These are phyloP conservation scores for Lachancea kluyveri DNA, from an alignment of 805 yeast genomes.

Conservation along the genomic window DNA sequence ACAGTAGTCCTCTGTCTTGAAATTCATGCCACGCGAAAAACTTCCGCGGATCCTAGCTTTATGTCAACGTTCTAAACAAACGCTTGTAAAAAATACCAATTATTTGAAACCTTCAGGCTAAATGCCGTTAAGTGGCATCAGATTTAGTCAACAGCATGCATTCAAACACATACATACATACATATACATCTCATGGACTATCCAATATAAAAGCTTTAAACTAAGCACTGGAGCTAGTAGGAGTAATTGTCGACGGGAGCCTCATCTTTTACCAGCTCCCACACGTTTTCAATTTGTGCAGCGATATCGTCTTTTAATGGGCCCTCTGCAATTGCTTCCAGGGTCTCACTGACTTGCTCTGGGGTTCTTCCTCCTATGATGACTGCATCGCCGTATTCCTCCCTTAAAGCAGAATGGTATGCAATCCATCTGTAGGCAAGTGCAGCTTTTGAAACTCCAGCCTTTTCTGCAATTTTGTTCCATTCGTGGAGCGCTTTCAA, in stretches of 20 bases:
- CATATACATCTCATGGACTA: too few species aligned
- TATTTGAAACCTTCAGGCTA: too few species aligned
- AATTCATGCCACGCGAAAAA: too few species aligned
- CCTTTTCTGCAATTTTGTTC: conserved; percentile 13
- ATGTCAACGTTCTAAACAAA: too few species aligned
- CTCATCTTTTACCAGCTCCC: conserved; percentile 16
- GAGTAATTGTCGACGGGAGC: conserved; percentile 18
- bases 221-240: too few species aligned
- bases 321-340: conserved; percentile 16
- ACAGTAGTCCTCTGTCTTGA: too few species aligned
- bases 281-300: conserved; percentile 17
- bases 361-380: conserved; percentile 17
- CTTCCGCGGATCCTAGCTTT: too few species aligned
- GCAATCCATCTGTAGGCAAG: conserved; percentile 22
- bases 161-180: too few species aligned
- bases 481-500: conserved; percentile 15
- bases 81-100: too few species aligned
- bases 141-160: too few species aligned
- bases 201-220: too few species aligned
- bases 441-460: conserved; percentile 12
- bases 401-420: conserved; percentile 13
- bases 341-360: conserved; percentile 15
- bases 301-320: conserved; percentile 18
- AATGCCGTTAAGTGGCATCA: too few species aligned
- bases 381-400: conserved; percentile 16